Evolutionary conservation across 305 asterid species (phyloP).

Genomic region (Fraxinus latifolia): DNA sequence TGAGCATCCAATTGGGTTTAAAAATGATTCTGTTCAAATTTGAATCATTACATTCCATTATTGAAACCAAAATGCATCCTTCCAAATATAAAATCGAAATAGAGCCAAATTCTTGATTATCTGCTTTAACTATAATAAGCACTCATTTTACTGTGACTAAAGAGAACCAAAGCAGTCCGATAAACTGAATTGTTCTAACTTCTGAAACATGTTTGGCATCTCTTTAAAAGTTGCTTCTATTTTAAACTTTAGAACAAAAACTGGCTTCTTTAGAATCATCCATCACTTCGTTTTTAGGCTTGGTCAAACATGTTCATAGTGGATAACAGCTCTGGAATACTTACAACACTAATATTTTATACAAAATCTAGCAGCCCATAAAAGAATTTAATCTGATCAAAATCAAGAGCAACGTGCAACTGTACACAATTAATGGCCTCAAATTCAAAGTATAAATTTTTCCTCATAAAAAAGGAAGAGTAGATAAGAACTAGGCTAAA

Average conservation of each 20-base stretch:
- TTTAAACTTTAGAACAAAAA: not conserved
- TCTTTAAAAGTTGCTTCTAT: not conserved
- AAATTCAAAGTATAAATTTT: not conserved
- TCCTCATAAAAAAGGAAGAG: not conserved
- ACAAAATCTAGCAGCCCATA: not conserved
- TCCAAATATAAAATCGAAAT: not conserved
- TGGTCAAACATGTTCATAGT: not conserved
- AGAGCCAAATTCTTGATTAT: not conserved
- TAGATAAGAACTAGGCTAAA: not conserved
- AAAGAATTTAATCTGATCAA: not conserved
- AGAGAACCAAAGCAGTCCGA: not conserved
- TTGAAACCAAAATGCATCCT: not conserved
- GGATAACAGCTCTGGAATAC: not conserved
- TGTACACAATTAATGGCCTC: not conserved
- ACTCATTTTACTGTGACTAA: not conserved
- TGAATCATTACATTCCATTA: not conserved
- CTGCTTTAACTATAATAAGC: not conserved
- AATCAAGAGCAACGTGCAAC: not conserved
- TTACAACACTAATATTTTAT: not conserved
- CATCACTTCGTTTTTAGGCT: not conserved
- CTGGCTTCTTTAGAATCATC: not conserved
- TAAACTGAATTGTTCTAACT: not conserved
- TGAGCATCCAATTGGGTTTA: not conserved
- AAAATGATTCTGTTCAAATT: not conserved
- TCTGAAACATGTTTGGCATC: not conserved